phyloP scores from a whole-genome alignment of 2,329 filamentous ascomycete species.

The Aspergillus calidoustus region DNA sequence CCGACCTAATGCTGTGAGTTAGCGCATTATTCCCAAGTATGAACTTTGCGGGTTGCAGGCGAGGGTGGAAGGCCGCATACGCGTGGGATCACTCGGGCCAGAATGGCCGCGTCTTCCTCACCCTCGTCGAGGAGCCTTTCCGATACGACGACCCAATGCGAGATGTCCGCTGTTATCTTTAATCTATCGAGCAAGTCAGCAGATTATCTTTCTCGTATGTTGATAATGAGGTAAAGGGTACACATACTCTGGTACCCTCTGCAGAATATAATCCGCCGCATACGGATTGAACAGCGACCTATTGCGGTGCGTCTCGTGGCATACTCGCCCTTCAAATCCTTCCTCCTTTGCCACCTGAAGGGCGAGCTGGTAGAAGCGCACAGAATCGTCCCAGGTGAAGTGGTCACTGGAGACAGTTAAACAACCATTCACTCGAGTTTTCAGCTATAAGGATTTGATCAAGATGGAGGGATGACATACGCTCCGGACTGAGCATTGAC shows the following conservation, averaged over 20 bases:
- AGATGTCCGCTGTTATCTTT: conserved; percentile 31
- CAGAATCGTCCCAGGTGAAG: conserved; percentile 38
- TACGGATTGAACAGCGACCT: conserved; percentile 40
- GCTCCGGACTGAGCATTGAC: conserved; percentile 31
- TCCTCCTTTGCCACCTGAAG: conserved; percentile 37
- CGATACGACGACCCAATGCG: conserved; percentile 29
- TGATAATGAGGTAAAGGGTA: background rate
- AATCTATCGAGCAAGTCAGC: conserved; percentile 14
- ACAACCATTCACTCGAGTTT: background rate
- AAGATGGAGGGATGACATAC: conserved; percentile 5
- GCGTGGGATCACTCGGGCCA: conserved; percentile 34
- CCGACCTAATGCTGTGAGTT: conserved; percentile 29
- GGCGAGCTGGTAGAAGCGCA: conserved; percentile 39
- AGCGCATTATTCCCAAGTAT: too few species aligned
- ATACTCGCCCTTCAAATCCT: conserved; percentile 34
- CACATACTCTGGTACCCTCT: conserved; percentile 36
- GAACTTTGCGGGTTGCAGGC: background rate
- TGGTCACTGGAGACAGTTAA: conserved; percentile 29
- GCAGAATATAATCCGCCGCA: conserved; percentile 31
- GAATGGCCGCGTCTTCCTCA: conserved; percentile 25
- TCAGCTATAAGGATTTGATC: background rate
- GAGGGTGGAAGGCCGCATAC: conserved; percentile 14
- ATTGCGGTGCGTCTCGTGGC: conserved; percentile 42
- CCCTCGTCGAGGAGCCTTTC: conserved; percentile 28
- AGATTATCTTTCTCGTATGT: background rate